Conservation (phyloP, 345 rosid species). For the Passiflora organensis region DNA sequence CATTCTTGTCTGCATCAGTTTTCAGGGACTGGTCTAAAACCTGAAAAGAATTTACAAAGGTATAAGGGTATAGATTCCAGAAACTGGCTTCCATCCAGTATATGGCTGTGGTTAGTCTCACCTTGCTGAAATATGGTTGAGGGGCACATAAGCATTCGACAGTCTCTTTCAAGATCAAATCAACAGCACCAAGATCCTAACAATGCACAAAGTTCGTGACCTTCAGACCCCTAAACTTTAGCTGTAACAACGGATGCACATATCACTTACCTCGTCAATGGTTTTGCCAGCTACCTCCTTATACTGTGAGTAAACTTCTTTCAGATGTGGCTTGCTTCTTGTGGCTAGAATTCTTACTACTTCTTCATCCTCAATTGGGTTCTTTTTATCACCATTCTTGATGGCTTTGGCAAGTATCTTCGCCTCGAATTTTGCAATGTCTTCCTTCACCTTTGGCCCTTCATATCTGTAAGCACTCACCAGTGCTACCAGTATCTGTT, state of each 20-base stretch:
- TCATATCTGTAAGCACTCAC: conserved; percentile 93
- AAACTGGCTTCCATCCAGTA: background rate
- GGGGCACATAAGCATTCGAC: conserved; percentile 65
- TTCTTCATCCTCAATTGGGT: conserved; percentile 50
- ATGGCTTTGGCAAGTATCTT: conserved; percentile 38
- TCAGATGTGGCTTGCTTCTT: conserved; percentile 76
- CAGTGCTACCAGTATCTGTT: conserved; percentile 77
- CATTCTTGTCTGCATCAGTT: conserved; percentile 40
- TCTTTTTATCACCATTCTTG: conserved; percentile 33
- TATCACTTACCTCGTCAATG: conserved; percentile 41
- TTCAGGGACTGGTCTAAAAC: conserved; percentile 53
- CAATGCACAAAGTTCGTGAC: background rate
- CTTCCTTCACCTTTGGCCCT: conserved; percentile 56
- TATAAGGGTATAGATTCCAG: background rate
- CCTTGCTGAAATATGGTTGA: conserved; percentile 63
- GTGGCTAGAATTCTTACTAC: conserved; percentile 63
- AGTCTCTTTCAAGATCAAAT: conserved; percentile 37
- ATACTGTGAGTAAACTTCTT: conserved; percentile 43
- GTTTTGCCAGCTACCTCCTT: conserved; percentile 38
- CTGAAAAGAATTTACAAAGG: conserved; percentile 26
- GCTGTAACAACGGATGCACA: background rate
- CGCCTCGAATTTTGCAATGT: conserved; percentile 60
- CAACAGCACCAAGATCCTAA: conserved; percentile 46
- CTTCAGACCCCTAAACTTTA: background rate
- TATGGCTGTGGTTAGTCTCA: conserved; percentile 8